Base-by-base conservation (phyloP, 2,329 filamentous ascomycete species). In the Paecilomyces fulvus region DNA sequence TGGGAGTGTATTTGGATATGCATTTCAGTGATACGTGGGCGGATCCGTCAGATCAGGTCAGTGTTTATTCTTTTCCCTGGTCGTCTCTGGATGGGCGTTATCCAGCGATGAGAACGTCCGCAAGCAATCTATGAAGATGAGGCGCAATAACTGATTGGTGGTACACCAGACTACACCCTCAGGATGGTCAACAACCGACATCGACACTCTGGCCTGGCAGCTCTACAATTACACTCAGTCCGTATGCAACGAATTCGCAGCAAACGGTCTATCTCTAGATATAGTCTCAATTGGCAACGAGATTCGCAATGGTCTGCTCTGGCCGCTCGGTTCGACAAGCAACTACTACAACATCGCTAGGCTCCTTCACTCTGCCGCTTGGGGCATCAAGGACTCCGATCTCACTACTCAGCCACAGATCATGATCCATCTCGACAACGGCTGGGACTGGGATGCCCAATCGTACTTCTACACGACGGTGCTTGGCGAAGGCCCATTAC, bases 211-310 rank as follows among this genome's bases (percentile, higher is more conserved):
- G 1, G 67, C 83, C 1, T 82, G 79, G 77, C 75, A 80, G 64
- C 69, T 89, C 10, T 88, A 88, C 73, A 84, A 86, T 70, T 89
- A 90, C 70, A 90, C 87, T 0, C 70, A 80, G 3, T 75, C 79
- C 2, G 80, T 86, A 0, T 79, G 81, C 57, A 82, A 90, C 64
- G 71, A 77, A 14, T 88, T 89, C 63, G 77, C 81, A 1, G 68
- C 69, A 0, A 79, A 79, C 14, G 77, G 78, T 2, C 75, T 88
- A 21, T 70, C 76, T 3, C 80, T 86, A 0, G 74, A 77, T 1
- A 83, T 90, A 52, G 80, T 90, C 52, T 85, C 83, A 14, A 85
- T 90, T 60, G 87, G 87, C 23, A 90, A 90, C 64, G 87, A 90
- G 67, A 89, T 90, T 67, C 81, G 82, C 0, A 72, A 77, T 1